Percentiles rank a stretch among this genome's conserved stretches.
These are phyloP conservation scores for Mesembryanthemum crystallinum DNA, from an alignment of 148 eudicot species.

Conservation along the genomic window DNA sequence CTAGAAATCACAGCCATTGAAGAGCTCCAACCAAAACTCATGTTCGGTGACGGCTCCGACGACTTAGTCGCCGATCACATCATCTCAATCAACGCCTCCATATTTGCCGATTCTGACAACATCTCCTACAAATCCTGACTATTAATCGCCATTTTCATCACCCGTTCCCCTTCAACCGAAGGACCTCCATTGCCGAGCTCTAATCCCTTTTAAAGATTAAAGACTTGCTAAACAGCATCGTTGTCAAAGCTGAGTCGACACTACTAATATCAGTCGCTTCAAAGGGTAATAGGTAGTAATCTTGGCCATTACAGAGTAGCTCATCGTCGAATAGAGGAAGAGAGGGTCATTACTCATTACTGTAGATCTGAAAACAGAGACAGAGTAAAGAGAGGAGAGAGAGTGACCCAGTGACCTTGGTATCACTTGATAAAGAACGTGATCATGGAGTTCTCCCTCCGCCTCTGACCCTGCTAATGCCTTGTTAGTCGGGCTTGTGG, in stretches of 20 bases:
- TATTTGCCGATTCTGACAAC: conserved; percentile 32
- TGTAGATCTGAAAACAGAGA: too few relatives aligned
- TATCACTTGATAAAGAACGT: too few relatives aligned
- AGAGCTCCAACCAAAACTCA: conserved; percentile 1
- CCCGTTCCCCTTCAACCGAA: conserved; percentile 43
- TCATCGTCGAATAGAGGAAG: conserved; percentile 37
- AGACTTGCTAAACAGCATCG: conserved; percentile 27
- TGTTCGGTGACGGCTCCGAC: neutral
- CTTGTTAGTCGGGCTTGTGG: too few relatives aligned
- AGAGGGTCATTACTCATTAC: too few relatives aligned
- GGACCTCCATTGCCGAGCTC: conserved; percentile 31
- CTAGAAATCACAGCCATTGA: conserved; percentile 1
- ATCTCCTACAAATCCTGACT: conserved; percentile 51
- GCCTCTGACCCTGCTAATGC: too few relatives aligned
- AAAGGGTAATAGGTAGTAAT: conserved; percentile 46
- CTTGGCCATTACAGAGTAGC: conserved; percentile 31
- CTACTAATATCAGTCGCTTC: neutral
- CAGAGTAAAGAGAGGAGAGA: too few relatives aligned
- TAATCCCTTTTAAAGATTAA: conserved; percentile 10
- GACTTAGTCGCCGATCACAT: conserved; percentile 47
- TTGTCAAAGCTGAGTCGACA: too few relatives aligned
- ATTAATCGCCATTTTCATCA: conserved; percentile 52
- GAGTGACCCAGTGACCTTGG: too few relatives aligned
- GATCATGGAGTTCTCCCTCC: too few relatives aligned
- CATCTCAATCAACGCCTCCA: conserved; percentile 57